A percentile compares a stretch with the other conserved stretches of the same genome.
phyloP scores from a whole-genome alignment of 108 stramenopile species.

The Conticribra weissflogii region DNA sequence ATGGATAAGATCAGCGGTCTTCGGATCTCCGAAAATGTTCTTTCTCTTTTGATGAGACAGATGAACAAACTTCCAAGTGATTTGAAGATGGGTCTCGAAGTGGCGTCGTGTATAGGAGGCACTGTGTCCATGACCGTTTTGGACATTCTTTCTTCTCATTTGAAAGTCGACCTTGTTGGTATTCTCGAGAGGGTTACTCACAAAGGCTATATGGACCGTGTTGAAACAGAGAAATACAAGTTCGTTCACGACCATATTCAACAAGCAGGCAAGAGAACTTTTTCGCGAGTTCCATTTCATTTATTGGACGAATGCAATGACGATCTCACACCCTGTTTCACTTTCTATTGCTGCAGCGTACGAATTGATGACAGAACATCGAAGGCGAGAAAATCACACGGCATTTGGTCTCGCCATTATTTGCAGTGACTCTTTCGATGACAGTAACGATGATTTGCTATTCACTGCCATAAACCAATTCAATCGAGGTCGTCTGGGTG shows the following conservation, averaged over 20 bases:
- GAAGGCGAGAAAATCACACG: constrained; percentile 11
- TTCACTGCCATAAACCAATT: constrained; percentile 37
- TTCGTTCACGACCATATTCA: constrained; percentile 42
- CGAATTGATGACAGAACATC: constrained; percentile 17
- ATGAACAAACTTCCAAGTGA: constrained; percentile 24
- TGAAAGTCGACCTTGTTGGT: not conserved
- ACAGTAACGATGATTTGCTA: constrained; percentile 20
- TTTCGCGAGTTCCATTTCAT: too few species aligned
- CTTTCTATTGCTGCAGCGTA: constrained; percentile 7
- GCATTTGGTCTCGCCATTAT: constrained; percentile 23
- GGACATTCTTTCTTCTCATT: constrained; percentile 9
- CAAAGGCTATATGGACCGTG: constrained; percentile 11
- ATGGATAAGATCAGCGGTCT: constrained; percentile 22
- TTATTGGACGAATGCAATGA: not conserved
- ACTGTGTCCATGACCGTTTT: constrained; percentile 4
- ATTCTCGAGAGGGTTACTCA: not conserved
- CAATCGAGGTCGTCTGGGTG: constrained; percentile 21
- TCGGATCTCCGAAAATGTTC: constrained; percentile 22
- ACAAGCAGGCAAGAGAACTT: constrained; percentile 20
- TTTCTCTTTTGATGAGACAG: constrained; percentile 11
- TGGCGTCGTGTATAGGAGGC: constrained; percentile 43
- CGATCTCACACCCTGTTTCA: not conserved
- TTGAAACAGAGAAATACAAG: not conserved
- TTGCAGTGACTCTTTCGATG: not conserved
- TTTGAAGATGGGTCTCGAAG: constrained; percentile 17